Evolutionary conservation across 108 stramenopile species (phyloP).

Genomic region (Nitzschia sp.): DNA sequence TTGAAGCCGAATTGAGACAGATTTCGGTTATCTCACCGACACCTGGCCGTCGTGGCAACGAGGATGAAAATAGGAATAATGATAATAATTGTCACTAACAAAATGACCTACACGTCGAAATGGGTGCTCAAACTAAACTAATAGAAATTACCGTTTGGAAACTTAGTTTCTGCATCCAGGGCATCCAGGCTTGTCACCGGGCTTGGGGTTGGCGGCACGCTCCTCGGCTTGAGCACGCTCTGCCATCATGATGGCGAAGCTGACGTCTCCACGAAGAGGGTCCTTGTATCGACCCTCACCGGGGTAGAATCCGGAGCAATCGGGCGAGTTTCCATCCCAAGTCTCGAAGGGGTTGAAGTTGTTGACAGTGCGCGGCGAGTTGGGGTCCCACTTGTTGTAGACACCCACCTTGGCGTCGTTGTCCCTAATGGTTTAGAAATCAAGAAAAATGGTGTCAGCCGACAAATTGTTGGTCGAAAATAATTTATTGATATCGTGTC

Average conservation of each 20-base stretch:
- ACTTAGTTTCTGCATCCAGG: constrained; percentile 85
- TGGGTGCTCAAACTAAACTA: too few relatives aligned
- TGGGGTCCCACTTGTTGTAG: constrained; percentile 84
- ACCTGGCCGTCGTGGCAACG: too few relatives aligned
- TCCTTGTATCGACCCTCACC: constrained; percentile 91
- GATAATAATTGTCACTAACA: too few relatives aligned
- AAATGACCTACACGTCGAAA: too few relatives aligned
- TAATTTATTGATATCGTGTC: not conserved
- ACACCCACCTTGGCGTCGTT: constrained; percentile 81
- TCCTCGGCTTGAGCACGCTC: constrained; percentile 70
- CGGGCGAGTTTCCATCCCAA: constrained; percentile 66
- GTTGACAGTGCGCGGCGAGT: constrained; percentile 61
- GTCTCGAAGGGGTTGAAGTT: constrained; percentile 97
- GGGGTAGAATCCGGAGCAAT: constrained; percentile 83
- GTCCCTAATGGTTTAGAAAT: constrained; percentile 25
- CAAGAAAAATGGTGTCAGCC: not conserved
- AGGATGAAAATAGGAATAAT: too few relatives aligned
- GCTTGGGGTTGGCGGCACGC: constrained; percentile 78
- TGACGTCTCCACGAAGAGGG: constrained; percentile 80
- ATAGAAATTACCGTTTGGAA: too few relatives aligned
- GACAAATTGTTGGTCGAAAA: not conserved
- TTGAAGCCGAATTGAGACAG: too few relatives aligned
- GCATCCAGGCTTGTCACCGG: constrained; percentile 66
- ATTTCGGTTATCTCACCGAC: too few relatives aligned
- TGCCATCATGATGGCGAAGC: constrained; percentile 79